Percentiles rank a stretch among this genome's conserved stretches.
phyloP scores from a whole-genome alignment of 306 rosid genomes.

The Quillaja saponaria region DNA sequence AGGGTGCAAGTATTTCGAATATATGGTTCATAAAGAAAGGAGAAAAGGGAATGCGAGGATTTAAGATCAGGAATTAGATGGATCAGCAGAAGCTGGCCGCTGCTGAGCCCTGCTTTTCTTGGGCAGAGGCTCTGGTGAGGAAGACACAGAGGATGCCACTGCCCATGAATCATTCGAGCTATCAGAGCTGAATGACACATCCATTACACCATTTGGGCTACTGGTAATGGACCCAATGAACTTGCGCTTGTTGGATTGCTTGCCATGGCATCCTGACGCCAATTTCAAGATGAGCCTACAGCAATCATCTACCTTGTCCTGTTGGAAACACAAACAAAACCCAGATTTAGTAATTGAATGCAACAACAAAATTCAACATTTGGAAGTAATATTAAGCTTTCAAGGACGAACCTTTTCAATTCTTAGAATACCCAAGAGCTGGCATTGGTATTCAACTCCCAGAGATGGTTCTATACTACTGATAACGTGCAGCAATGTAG shows the following conservation, averaged over 20 bases:
- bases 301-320: constrained; percentile 77
- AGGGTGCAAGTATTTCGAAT: background rate
- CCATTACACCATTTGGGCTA: constrained; percentile 84
- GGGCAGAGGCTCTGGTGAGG: constrained; percentile 64
- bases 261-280: constrained; percentile 26
- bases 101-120: constrained; percentile 57
- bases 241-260: constrained; percentile 53
- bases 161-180: constrained; percentile 82
- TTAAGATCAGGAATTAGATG: constrained; percentile 29
- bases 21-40: constrained; percentile 19
- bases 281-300: constrained; percentile 47
- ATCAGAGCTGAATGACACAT: constrained; percentile 67
- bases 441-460: constrained; percentile 52
- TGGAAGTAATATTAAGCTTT: background rate
- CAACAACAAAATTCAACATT: background rate
- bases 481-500: constrained; percentile 72
- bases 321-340: background rate
- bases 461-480: constrained; percentile 60
- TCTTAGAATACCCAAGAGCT: constrained; percentile 63
- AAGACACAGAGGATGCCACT: constrained; percentile 51
- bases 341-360: background rate
- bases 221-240: constrained; percentile 50
- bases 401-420: constrained; percentile 59
- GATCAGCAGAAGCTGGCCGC: constrained; percentile 37
- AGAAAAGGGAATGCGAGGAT: constrained; percentile 34